phyloP scores from a whole-genome alignment of 176 grass and related monocot species.

The Bromus sterilis region DNA sequence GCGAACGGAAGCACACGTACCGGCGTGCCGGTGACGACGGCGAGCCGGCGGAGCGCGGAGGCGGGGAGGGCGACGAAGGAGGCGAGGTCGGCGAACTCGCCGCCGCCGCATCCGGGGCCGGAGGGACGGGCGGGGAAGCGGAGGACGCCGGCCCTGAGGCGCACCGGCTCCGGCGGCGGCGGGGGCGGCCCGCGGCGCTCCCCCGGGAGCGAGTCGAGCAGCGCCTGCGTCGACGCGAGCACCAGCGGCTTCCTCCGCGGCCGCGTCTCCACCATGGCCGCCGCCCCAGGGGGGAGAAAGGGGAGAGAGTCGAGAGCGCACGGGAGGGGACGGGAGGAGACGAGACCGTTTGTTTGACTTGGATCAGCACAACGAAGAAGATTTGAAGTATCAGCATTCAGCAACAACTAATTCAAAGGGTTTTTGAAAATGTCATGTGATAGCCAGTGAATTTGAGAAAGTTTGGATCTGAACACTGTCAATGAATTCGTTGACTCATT shows the following conservation, averaged over 20 bases:
- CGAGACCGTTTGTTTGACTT: neutral
- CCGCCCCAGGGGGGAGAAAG: neutral
- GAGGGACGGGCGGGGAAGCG: constrained; percentile 23
- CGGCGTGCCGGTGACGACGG: constrained; percentile 58
- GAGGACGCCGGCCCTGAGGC: constrained; percentile 62
- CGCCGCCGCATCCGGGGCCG: neutral
- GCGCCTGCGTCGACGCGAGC: constrained; percentile 63
- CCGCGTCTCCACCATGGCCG: constrained; percentile 52
- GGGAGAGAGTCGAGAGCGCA: neutral
- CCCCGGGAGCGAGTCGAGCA: constrained; percentile 66
- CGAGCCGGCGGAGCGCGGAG: constrained; percentile 51
- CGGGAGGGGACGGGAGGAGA: neutral
- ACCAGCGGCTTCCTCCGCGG: constrained; percentile 65
- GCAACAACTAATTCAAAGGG: too few species aligned
- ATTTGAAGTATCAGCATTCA: too few species aligned
- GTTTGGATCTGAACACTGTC: too few species aligned
- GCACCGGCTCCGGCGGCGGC: constrained; percentile 23
- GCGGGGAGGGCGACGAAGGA: constrained; percentile 51
- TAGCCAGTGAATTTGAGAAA: too few species aligned
- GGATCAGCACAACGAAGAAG: neutral
- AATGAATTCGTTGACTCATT: too few species aligned
- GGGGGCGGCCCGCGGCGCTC: neutral
- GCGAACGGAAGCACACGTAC: constrained; percentile 13
- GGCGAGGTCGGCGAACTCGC: constrained; percentile 48
- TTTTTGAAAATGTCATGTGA: too few species aligned